These are phyloP conservation scores for Acacia acuminata DNA, from an alignment of 306 rosid genomes.

Conservation along the genomic window DNA sequence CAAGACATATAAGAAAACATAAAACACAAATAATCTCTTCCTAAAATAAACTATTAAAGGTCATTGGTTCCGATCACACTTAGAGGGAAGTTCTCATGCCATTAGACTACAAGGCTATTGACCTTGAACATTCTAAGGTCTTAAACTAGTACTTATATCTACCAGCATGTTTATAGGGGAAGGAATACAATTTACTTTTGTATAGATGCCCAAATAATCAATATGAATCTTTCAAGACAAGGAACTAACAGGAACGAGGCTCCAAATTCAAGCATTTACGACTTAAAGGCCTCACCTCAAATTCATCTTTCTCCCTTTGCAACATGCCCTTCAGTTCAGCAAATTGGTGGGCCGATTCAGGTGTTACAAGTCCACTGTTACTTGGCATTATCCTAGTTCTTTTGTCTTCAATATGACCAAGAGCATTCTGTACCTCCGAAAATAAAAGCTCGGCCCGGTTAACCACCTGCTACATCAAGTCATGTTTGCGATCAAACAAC, in stretches of 20 bases:
- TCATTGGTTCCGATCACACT: too few relatives aligned
- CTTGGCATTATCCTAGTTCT: slow-evolving; percentile 40
- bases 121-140: not conserved
- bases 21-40: too few relatives aligned
- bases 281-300: slow-evolving; percentile 68
- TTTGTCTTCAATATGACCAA: slow-evolving; percentile 66
- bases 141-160: not conserved
- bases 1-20: too few relatives aligned
- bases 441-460: slow-evolving; percentile 74
- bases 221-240: not conserved
- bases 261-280: slow-evolving; percentile 24
- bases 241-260: slow-evolving; percentile 20
- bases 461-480: slow-evolving; percentile 61
- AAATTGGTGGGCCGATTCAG: slow-evolving; percentile 62
- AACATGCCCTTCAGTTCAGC: slow-evolving; percentile 73
- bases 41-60: too few relatives aligned
- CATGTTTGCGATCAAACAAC: slow-evolving; percentile 14
- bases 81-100: too few relatives aligned
- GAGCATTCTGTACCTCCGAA: slow-evolving; percentile 78
- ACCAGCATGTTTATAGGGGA: not conserved
- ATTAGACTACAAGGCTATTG: too few relatives aligned
- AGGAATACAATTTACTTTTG: not conserved
- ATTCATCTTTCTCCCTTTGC: slow-evolving; percentile 80
- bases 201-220: slow-evolving; percentile 15
- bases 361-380: slow-evolving; percentile 43